Base-by-base conservation (phyloP, 306 rosid genomes). In the Hippophae tibetana region DNA sequence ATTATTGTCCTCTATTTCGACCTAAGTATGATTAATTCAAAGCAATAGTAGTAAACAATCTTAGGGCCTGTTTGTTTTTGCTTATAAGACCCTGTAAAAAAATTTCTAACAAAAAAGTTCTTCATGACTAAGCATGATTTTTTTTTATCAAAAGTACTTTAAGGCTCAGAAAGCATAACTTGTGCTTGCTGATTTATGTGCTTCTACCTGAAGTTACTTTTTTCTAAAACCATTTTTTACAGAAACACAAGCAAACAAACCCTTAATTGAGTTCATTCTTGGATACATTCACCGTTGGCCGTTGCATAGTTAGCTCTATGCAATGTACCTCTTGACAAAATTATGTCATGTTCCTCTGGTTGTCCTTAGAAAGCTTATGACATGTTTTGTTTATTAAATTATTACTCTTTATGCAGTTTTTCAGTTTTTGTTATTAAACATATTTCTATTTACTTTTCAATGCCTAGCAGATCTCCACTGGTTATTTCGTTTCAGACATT, bases 401-500 rank as follows among this genome's bases (percentile, higher is more conserved):
- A 47, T 57, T 18, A 9, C 54, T 54, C 49, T 53, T 41, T n/a
- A 50, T 38, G 42, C 47, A 54, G 50, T 63, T 73, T 49, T 66
- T 69, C 52, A 51, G 54, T 0, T 31, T 57, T 64, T 45, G 41
- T 25, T 7, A 13, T 31, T 56, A 43, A 48, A 53, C 47, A 58
- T 25, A 18, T 18, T 18, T 4, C 14, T 49, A 10, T 40, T 44
- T 67, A 27, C 54, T 48, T 49, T 52, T 57, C 25, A 42, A 13
- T 54, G 43, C 71, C 52, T 71, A 62, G 55, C 90, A 90, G 97
- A 61, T 83, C 72, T 90, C 97, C 69, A 58, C 77, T 61, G 97
- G 97, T 38, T 90, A 90, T 77, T 90, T 90, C 74, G 78, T 87
- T 58, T 58, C 97, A 54, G 97, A 90, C 78, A 62, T 90, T 68